Base-by-base conservation (phyloP, 2,329 filamentous ascomycete genomes). In the Pseudogymnoascus verrucosus region DNA sequence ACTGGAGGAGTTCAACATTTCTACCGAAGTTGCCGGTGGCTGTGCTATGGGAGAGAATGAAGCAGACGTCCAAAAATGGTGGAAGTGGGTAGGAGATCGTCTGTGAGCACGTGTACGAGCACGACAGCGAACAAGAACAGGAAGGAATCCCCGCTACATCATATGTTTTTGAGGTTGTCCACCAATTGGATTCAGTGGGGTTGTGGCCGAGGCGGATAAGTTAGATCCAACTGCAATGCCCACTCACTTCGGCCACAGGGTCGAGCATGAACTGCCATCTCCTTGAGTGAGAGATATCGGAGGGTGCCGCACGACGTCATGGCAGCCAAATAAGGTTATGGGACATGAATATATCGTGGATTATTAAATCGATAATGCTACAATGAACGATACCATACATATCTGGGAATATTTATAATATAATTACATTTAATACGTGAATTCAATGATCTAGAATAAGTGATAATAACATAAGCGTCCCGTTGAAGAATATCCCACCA, bases 71-170 rank as follows among this genome's bases (percentile, higher is more conserved):
- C 86, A 89, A 64, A 88, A 85, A 74, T 97, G 93, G 93, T 96
- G 92, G 85, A 84, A 84, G 70, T 98, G 93, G 93, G 87, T 98
- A 72, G 90, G 87, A 1, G 83, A 88, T 72, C 85, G 88, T 71
- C 78, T 96, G 70, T 95, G 75, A 77, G 61, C n/a, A 26, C n/a
- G 19, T 59, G 4, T 44, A 14, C 61, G 11, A 62, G 21, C 14
- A 39, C 2, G 21, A 62, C 21, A 54, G n/a, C 23, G n/a, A 54
- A 11, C 26, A 54, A 31, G 26, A 40, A 39, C 19, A 39, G 16
- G 5, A 23, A 12, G 23, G 7, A 21, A 5, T 42, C 34, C 12
- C 31, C 37, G 19, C 14, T 16, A 40, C 16, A 23, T 40, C 10
- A 23, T 23, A 34, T 37, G 40, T 23, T 40, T 61, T 28, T 23